Percentiles rank a stretch among this genome's conserved stretches.
Conservation (phyloP, 106 monocot species). For the Vanilla planifolia region DNA sequence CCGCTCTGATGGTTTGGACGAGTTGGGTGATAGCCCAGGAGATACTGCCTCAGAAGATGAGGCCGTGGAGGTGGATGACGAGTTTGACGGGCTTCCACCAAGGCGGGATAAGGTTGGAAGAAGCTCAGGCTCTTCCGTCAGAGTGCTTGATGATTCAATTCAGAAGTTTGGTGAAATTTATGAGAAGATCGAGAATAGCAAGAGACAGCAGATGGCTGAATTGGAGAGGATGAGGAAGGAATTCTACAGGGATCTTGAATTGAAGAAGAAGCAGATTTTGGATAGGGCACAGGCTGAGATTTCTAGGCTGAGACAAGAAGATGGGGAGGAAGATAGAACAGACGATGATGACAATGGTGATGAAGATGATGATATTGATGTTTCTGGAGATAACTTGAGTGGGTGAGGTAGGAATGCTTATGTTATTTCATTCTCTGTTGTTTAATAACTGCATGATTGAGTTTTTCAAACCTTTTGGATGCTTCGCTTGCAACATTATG, state of each 20-base stretch:
- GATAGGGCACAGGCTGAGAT: slow-evolving; percentile 74
- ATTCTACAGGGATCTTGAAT: slow-evolving; percentile 75
- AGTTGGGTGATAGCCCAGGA: slow-evolving; percentile 54
- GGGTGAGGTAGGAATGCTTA: slow-evolving; percentile 26
- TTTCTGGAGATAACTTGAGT: slow-evolving; percentile 45
- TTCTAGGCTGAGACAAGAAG: slow-evolving; percentile 47
- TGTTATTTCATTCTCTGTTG: background rate
- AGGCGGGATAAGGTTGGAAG: slow-evolving; percentile 10
- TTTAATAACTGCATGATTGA: background rate
- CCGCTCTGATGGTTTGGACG: slow-evolving; percentile 28
- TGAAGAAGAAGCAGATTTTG: slow-evolving; percentile 73
- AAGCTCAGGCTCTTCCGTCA: slow-evolving; percentile 32
- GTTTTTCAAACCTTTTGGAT: background rate
- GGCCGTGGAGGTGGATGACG: slow-evolving; percentile 34
- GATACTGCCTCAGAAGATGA: slow-evolving; percentile 41
- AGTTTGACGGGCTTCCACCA: slow-evolving; percentile 59
- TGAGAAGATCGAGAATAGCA: slow-evolving; percentile 78
- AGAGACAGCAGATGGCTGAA: slow-evolving; percentile 70
- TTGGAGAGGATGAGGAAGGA: slow-evolving; percentile 85
- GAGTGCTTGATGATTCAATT: slow-evolving; percentile 65
- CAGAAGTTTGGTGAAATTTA: slow-evolving; percentile 71
- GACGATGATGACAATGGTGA: slow-evolving; percentile 13
- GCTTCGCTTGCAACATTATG: background rate
- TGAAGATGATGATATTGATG: slow-evolving; percentile 36
- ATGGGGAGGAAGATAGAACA: slow-evolving; percentile 25